Evolutionary conservation across 768 basidiomycete genomes (phyloP).

Genomic region (Hemileccinum rubropunctum): DNA sequence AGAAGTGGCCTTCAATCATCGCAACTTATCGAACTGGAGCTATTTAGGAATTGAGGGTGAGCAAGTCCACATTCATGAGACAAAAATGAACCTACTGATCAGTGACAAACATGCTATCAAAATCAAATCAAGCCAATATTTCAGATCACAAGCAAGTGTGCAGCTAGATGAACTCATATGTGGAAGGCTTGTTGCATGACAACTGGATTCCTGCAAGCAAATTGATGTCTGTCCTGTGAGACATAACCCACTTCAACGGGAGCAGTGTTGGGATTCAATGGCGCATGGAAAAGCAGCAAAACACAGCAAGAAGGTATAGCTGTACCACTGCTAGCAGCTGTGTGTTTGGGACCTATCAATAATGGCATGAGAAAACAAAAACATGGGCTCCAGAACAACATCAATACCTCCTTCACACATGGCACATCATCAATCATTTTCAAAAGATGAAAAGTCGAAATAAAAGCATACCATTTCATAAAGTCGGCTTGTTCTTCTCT

Average conservation of each 20-base stretch:
- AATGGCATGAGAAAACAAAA: too few relatives aligned
- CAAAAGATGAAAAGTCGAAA: too few relatives aligned
- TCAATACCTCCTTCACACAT: too few relatives aligned
- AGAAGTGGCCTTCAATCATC: conserved; percentile 43
- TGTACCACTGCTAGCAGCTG: conserved; percentile 33
- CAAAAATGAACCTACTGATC: conserved; percentile 36
- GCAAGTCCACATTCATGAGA: background rate
- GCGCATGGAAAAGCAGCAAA: conserved; percentile 51
- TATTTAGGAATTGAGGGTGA: conserved; percentile 13
- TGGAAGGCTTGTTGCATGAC: conserved; percentile 56
- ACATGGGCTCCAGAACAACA: too few relatives aligned
- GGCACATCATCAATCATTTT: too few relatives aligned
- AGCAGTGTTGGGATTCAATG: conserved; percentile 26
- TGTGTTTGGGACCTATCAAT: conserved; percentile 49
- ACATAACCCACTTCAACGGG: conserved; percentile 41
- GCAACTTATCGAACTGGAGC: conserved; percentile 50
- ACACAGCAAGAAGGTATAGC: conserved; percentile 53
- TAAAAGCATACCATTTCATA: conserved; percentile 42
- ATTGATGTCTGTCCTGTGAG: conserved; percentile 57
- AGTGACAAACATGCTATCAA: conserved; percentile 50
- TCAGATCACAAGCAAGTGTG: background rate
- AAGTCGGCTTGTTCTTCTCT: conserved; percentile 55
- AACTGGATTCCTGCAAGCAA: conserved; percentile 51
- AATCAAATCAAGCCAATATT: background rate
- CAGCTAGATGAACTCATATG: conserved; percentile 42